Percentiles rank a stretch among this genome's conserved stretches.
Evolutionary conservation across 495 filamentous ascomycete species (phyloP).

Genomic region (Penicillium arizonense): DNA sequence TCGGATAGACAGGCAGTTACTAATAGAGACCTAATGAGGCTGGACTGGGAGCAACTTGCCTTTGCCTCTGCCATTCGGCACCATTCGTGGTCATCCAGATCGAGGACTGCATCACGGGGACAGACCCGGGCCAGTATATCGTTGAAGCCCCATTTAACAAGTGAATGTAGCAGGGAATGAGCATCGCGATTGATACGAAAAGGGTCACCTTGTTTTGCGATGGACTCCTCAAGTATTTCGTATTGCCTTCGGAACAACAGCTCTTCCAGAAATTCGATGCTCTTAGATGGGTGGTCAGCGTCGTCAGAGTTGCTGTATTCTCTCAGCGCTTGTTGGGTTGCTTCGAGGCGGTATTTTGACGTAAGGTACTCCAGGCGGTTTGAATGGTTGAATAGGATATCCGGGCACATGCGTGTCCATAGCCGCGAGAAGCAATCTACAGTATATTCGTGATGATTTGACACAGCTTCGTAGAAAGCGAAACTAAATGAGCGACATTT

Average conservation of each 20-base stretch:
- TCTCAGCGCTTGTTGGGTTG: too few species aligned
- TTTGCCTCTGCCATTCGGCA: not conserved
- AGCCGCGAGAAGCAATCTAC: slow-evolving; percentile 5
- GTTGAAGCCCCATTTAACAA: slow-evolving; percentile 1
- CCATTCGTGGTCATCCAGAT: slow-evolving; percentile 11
- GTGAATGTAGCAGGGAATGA: not conserved
- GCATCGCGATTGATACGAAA: too few species aligned
- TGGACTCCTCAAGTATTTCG: too few species aligned
- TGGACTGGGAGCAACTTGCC: too few species aligned
- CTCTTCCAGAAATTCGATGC: too few species aligned
- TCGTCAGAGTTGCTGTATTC: too few species aligned
- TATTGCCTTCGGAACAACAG: too few species aligned
- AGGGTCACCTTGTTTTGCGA: too few species aligned
- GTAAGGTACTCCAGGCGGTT: too few species aligned
- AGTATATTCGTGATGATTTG: slow-evolving; percentile 9
- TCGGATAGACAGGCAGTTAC: slow-evolving; percentile 10
- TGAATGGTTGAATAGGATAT: not conserved
- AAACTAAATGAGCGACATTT: not conserved
- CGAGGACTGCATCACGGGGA: slow-evolving; percentile 1
- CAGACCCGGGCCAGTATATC: slow-evolving; percentile 8
- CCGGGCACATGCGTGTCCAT: not conserved
- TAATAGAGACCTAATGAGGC: slow-evolving; percentile 4
- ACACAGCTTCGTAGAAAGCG: slow-evolving; percentile 6
- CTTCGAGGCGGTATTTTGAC: too few species aligned
- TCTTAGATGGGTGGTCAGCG: too few species aligned